phyloP scores from a whole-genome alignment of 1,139 yeast species.

The Taiozyma onychis region DNA sequence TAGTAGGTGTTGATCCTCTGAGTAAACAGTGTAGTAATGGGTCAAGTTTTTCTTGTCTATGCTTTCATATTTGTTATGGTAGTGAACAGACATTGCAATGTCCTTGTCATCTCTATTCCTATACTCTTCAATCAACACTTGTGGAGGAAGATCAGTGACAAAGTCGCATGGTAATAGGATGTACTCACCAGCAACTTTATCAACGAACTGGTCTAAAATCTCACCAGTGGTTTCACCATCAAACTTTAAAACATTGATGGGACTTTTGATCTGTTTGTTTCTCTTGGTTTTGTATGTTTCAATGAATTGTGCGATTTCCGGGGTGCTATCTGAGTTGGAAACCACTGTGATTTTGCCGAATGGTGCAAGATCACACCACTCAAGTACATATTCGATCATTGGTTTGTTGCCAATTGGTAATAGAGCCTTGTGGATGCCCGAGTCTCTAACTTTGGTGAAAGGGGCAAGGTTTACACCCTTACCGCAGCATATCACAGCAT shows the following conservation, averaged over 20 bases:
- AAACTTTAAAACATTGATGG: constrained; percentile 42
- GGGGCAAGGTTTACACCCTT: constrained; percentile 72
- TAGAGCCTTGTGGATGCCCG: constrained; percentile 76
- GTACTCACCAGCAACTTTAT: constrained; percentile 43
- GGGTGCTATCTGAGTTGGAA: constrained; percentile 36
- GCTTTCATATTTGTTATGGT: constrained; percentile 62
- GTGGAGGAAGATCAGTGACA: constrained; percentile 87
- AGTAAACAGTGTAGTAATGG: constrained; percentile 48
- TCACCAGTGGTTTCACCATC: constrained; percentile 59
- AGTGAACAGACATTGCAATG: constrained; percentile 66
- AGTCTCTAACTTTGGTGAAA: constrained; percentile 46
- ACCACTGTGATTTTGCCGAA: constrained; percentile 57
- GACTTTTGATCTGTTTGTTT: constrained; percentile 25
- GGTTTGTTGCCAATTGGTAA: constrained; percentile 88
- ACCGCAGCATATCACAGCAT: constrained; percentile 87
- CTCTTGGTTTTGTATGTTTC: constrained; percentile 27
- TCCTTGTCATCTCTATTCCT: constrained; percentile 63
- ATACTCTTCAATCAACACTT: constrained; percentile 77
- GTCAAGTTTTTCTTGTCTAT: constrained; percentile 74
- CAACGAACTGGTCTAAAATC: constrained; percentile 46
- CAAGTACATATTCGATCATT: constrained; percentile 81
- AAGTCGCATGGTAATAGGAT: constrained; percentile 91
- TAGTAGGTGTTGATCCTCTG: constrained; percentile 48
- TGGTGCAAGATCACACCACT: constrained; percentile 90
- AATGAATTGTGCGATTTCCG: constrained; percentile 27